Conservation (phyloP, 2,329 filamentous ascomycete species). For the Aspergillus sp. region DNA sequence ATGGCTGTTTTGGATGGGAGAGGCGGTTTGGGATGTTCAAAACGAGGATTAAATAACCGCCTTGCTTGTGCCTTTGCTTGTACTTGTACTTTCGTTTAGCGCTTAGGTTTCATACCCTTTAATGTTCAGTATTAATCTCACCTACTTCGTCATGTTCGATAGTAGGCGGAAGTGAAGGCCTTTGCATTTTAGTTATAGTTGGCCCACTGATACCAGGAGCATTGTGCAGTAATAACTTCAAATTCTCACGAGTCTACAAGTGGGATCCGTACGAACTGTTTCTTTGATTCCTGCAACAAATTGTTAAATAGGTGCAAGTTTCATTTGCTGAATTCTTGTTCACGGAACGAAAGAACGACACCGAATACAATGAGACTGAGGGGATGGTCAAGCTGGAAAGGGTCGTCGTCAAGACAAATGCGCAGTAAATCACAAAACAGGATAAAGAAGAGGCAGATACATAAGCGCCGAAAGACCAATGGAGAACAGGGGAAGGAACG, state of each 20-base stretch:
- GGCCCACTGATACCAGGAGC: too few species aligned
- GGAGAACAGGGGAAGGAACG: not conserved
- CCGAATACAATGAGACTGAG: not conserved
- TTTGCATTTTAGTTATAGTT: not conserved
- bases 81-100: not conserved
- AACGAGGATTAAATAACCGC: slow-evolving; percentile 53
- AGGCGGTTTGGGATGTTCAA: slow-evolving; percentile 65
- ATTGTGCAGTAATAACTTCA: too few species aligned
- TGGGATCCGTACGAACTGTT: not conserved
- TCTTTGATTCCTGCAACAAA: not conserved
- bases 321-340: not conserved
- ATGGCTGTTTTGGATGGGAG: slow-evolving; percentile 55
- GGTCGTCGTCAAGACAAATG: not conserved
- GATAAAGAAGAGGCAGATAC: too few species aligned
- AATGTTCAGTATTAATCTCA: not conserved
- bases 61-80: slow-evolving; percentile 5
- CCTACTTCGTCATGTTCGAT: not conserved
- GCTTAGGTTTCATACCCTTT: not conserved
- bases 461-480: not conserved
- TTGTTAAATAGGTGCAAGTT: not conserved
- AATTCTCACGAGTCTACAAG: too few species aligned
- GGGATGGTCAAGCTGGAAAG: not conserved
- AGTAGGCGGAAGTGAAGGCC: too few species aligned
- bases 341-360: not conserved
- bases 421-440: not conserved